Percentiles rank a stretch among this genome's conserved stretches.
phyloP scores from a whole-genome alignment of 139 green algal species.

The Edaphochlamys debaryana region DNA sequence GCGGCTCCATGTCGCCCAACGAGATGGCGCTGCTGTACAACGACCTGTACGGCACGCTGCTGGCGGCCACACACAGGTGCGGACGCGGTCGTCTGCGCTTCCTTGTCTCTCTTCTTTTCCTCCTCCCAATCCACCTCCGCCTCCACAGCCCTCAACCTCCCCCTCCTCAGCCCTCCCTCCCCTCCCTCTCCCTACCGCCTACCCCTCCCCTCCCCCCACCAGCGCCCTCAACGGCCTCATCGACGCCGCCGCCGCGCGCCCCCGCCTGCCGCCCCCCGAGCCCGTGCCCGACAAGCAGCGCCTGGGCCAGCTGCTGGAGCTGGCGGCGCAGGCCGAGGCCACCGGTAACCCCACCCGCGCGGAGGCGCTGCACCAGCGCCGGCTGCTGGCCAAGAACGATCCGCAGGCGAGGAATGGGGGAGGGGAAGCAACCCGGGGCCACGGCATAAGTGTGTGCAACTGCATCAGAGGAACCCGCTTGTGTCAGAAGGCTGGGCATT shows the following conservation, averaged over 20 bases:
- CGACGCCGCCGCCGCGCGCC: slow-evolving; percentile 1
- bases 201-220: too few relatives aligned
- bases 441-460: too few relatives aligned
- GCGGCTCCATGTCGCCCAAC: slow-evolving; percentile 35
- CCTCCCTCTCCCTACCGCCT: too few relatives aligned
- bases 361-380: slow-evolving; percentile 42
- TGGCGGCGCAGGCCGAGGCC: slow-evolving; percentile 32
- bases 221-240: slow-evolving; percentile 29
- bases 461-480: too few relatives aligned
- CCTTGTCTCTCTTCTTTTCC: too few relatives aligned
- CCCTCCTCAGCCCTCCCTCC: too few relatives aligned
- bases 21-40: slow-evolving; percentile 47
- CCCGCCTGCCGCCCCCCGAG: slow-evolving; percentile 13
- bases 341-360: slow-evolving; percentile 5
- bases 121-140: too few relatives aligned
- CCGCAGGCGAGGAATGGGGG: too few relatives aligned
- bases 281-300: slow-evolving; percentile 26
- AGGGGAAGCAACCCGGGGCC: too few relatives aligned
- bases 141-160: too few relatives aligned
- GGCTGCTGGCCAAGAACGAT: slow-evolving; percentile 20
- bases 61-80: slow-evolving; percentile 10
- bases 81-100: too few relatives aligned
- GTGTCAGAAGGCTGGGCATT: too few relatives aligned
- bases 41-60: slow-evolving; percentile 34
- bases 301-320: slow-evolving; percentile 36